These are phyloP conservation scores for Nicotiana obtusifolia DNA, from an alignment of 257 asterid species.

Conservation along the genomic window DNA sequence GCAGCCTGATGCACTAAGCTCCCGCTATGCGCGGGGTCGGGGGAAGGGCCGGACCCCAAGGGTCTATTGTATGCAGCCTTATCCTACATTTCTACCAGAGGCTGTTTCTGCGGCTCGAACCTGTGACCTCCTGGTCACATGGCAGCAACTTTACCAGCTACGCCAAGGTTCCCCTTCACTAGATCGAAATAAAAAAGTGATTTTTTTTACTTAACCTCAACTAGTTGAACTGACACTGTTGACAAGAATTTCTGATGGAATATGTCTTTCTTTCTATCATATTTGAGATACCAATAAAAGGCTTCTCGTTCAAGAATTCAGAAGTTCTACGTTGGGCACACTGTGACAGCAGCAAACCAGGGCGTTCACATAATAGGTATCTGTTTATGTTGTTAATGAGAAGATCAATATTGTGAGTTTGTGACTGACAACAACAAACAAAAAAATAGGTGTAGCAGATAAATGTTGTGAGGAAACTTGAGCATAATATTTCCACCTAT, in stretches of 20 bases:
- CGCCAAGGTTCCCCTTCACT: background rate
- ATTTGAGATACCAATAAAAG: slow-evolving; percentile 66
- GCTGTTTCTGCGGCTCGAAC: too few relatives aligned
- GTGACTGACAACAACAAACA: background rate
- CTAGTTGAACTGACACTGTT: background rate
- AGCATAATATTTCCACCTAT: background rate
- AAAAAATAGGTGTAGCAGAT: background rate
- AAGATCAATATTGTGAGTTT: background rate
- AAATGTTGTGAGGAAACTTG: background rate
- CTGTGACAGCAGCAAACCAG: slow-evolving; percentile 88
- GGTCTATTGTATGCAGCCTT: too few relatives aligned
- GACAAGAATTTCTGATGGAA: background rate
- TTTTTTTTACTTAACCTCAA: background rate
- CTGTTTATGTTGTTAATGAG: slow-evolving; percentile 6
- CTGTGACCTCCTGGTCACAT: too few relatives aligned
- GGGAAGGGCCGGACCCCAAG: too few relatives aligned
- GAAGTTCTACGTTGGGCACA: slow-evolving; percentile 61
- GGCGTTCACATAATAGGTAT: slow-evolving; percentile 60
- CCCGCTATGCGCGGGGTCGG: too few relatives aligned
- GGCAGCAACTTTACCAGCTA: too few relatives aligned
- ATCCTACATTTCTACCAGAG: too few relatives aligned
- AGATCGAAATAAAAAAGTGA: background rate
- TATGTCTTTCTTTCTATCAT: background rate
- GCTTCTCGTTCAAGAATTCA: slow-evolving; percentile 65
- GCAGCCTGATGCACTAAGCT: too few relatives aligned